Percentiles rank a stretch among this genome's conserved stretches.
Evolutionary conservation across 345 rosid genomes (phyloP).

Genomic region (Corchorus olitorius): DNA sequence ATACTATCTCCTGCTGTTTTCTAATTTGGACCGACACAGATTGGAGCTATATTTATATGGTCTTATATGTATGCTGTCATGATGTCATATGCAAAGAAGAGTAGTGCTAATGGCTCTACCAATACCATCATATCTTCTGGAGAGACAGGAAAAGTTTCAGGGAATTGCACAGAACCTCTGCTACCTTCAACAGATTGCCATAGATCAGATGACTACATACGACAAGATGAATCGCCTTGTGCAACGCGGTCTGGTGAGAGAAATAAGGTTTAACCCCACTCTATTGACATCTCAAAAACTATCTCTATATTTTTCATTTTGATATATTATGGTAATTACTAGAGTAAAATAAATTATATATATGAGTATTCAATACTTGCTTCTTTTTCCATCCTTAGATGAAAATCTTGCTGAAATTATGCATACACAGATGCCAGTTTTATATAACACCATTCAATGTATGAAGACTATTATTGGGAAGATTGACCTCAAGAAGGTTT

Average conservation of each 20-base stretch:
- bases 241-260: constrained; percentile 4
- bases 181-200: constrained; percentile 33
- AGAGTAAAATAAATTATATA: too few species aligned
- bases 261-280: constrained; percentile 21
- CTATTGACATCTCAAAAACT: background rate
- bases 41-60: constrained; percentile 69
- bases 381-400: background rate
- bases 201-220: background rate
- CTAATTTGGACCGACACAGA: constrained; percentile 27
- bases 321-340: too few species aligned
- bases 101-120: constrained; percentile 2
- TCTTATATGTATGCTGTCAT: constrained; percentile 57
- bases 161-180: constrained; percentile 43
- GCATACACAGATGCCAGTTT: constrained; percentile 29
- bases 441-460: constrained; percentile 27
- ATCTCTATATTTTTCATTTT: background rate
- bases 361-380: too few species aligned
- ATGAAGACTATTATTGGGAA: constrained; percentile 20
- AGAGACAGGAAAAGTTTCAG: constrained; percentile 22
- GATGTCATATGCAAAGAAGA: constrained; percentile 34
- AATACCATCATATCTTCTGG: constrained; percentile 20
- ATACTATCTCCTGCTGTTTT: too few species aligned
- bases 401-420: constrained; percentile 11
- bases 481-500: constrained; percentile 44
- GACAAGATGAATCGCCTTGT: constrained; percentile 17